Conservation (phyloP, 495 filamentous ascomycete genomes). For the Penicillium cataractarum region DNA sequence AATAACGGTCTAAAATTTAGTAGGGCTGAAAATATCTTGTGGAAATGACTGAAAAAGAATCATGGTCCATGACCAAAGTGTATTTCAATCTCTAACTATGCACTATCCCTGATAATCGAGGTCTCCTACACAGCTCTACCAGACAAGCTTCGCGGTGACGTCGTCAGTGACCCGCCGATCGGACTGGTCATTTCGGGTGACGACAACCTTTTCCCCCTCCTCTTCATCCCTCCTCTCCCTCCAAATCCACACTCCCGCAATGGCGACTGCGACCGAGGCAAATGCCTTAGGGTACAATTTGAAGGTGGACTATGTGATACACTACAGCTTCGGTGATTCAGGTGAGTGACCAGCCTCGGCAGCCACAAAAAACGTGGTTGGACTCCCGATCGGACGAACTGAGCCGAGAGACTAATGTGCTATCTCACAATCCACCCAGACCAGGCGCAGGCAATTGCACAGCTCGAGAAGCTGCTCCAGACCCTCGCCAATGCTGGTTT, state of each 20-base stretch:
- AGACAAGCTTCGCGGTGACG: slow-evolving; percentile 19
- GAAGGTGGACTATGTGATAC: slow-evolving; percentile 91
- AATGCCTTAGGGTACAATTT: slow-evolving; percentile 53
- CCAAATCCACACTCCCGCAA: slow-evolving; percentile 15
- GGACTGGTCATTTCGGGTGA: slow-evolving; percentile 1
- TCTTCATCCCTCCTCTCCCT: not conserved
- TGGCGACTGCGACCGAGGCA: slow-evolving; percentile 34
- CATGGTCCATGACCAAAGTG: not conserved
- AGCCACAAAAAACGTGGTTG: not conserved
- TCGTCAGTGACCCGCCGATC: slow-evolving; percentile 13
- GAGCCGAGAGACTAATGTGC: not conserved
- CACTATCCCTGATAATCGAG: too few relatives aligned
- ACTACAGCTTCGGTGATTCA: slow-evolving; percentile 69
- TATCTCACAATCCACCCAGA: slow-evolving; percentile 49
- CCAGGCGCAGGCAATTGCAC: slow-evolving; percentile 64
- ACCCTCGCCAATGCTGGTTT: slow-evolving; percentile 75
- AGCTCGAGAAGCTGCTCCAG: slow-evolving; percentile 75
- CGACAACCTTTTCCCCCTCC: slow-evolving; percentile 10
- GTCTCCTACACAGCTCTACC: not conserved
- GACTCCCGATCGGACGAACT: not conserved
- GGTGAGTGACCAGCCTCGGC: slow-evolving; percentile 47
- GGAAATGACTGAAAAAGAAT: not conserved
- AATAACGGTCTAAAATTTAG: too few relatives aligned
- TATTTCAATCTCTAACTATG: not conserved
- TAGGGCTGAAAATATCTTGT: not conserved